These are phyloP conservation scores for Xylaria grammica DNA, from an alignment of 495 filamentous ascomycete genomes.

Conservation along the genomic window DNA sequence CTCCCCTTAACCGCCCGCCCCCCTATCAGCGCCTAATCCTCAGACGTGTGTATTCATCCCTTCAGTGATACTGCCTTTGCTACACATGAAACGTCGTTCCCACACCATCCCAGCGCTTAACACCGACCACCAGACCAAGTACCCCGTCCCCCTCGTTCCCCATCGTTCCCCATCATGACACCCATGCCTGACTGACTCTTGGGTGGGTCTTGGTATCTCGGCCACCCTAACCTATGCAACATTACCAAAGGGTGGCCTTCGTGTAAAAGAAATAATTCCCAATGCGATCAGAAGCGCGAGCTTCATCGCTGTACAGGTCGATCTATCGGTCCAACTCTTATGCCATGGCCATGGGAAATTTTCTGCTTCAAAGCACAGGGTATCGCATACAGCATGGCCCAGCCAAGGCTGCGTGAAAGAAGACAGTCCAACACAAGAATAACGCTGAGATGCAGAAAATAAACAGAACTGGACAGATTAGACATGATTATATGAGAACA, in stretches of 20 bases:
- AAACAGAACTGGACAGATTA: slow-evolving; percentile 11
- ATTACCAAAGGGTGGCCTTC: slow-evolving; percentile 16
- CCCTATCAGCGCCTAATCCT: slow-evolving; percentile 12
- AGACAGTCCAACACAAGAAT: slow-evolving; percentile 37
- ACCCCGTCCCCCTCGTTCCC: too few relatives aligned
- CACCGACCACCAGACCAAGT: slow-evolving; percentile 14
- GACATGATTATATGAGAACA: slow-evolving; percentile 22
- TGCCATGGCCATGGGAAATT: slow-evolving; percentile 37
- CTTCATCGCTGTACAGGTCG: slow-evolving; percentile 44
- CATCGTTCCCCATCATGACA: slow-evolving; percentile 16
- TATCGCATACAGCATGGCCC: slow-evolving; percentile 43
- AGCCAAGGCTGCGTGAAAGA: slow-evolving; percentile 34
- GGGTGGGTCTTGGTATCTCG: background rate
- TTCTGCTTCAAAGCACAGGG: slow-evolving; percentile 39
- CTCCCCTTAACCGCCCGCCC: too few relatives aligned
- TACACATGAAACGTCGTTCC: slow-evolving; percentile 21
- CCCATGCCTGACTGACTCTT: slow-evolving; percentile 5
- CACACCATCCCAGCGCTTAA: slow-evolving; percentile 15
- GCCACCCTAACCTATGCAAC: slow-evolving; percentile 19
- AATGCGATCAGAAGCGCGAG: slow-evolving; percentile 44
- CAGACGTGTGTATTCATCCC: slow-evolving; percentile 8
- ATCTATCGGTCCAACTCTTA: slow-evolving; percentile 42
- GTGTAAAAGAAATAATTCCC: slow-evolving; percentile 29
- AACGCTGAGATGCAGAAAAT: slow-evolving; percentile 11
- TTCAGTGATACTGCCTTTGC: slow-evolving; percentile 9